Evolutionary conservation across 2,329 filamentous ascomycete genomes (phyloP).

Genomic region (Aspergillus caelatus): DNA sequence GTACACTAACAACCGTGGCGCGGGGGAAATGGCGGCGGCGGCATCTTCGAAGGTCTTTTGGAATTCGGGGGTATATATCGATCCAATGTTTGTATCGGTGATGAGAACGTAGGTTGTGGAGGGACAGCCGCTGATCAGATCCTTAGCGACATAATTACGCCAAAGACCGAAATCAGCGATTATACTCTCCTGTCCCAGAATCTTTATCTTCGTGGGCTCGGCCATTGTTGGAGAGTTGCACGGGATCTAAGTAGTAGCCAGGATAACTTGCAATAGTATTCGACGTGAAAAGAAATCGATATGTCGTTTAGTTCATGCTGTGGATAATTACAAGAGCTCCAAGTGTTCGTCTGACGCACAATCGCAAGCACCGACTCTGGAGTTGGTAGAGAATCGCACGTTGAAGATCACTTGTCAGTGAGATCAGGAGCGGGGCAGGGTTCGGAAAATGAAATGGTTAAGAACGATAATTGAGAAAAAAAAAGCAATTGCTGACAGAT

Average conservation of each 20-base stretch:
- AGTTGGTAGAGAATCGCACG: background rate
- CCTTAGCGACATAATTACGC: slow-evolving; percentile 76
- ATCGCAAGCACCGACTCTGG: background rate
- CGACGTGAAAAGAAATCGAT: slow-evolving; percentile 11
- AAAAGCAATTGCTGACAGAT: slow-evolving; percentile 2
- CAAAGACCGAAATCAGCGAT: slow-evolving; percentile 90
- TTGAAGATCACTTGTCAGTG: background rate
- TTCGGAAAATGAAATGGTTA: background rate
- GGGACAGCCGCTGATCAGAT: slow-evolving; percentile 74
- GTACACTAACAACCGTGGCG: slow-evolving; percentile 78
- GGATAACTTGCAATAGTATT: slow-evolving; percentile 10
- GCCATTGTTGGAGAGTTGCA: slow-evolving; percentile 29
- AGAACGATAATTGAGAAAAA: background rate
- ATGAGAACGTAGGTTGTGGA: slow-evolving; percentile 96
- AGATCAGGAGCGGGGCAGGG: background rate
- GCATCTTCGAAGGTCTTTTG: slow-evolving; percentile 63
- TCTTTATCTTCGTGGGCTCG: slow-evolving; percentile 67
- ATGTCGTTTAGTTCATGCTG: slow-evolving; percentile 22
- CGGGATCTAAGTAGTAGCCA: background rate
- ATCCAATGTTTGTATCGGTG: slow-evolving; percentile 89
- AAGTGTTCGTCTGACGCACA: slow-evolving; percentile 1
- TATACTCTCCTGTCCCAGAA: slow-evolving; percentile 87
- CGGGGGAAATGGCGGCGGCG: slow-evolving; percentile 47
- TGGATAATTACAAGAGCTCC: background rate
- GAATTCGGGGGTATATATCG: slow-evolving; percentile 80